A percentile compares a stretch with the other conserved stretches of the same genome.
phyloP scores from a whole-genome alignment of 1,284 basidiomycete species.

The Heimioporus punctisporus region DNA sequence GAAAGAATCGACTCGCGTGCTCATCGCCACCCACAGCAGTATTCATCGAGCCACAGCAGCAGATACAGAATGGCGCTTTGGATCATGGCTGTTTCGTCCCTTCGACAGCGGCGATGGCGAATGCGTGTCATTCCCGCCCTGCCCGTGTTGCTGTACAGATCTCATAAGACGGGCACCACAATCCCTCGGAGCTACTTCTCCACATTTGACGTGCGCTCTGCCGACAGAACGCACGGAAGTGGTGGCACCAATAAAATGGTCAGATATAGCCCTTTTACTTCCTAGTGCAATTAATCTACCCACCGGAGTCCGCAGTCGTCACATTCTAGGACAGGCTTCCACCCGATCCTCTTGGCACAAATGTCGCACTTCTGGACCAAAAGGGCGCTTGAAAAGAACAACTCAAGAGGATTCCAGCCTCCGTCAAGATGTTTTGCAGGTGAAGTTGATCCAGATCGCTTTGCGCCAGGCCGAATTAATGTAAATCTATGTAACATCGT shows the following conservation, averaged over 20 bases:
- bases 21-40: conserved; percentile 13
- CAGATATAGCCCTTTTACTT: conserved; percentile 16
- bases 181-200: conserved; percentile 76
- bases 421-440: conserved; percentile 36
- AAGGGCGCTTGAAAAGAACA: conserved; percentile 72
- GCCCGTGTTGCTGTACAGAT: conserved; percentile 34
- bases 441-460: conserved; percentile 39
- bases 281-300: conserved; percentile 15
- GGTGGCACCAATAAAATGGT: conserved; percentile 7
- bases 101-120: conserved; percentile 29
- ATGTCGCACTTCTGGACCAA: conserved; percentile 80
- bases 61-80: conserved; percentile 31
- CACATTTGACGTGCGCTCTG: conserved; percentile 84
- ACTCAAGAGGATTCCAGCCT: conserved; percentile 75
- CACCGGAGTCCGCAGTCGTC: conserved; percentile 69
- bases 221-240: conserved; percentile 13
- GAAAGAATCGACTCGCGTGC: conserved; percentile 6
- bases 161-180: conserved; percentile 59
- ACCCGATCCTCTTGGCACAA: conserved; percentile 80
- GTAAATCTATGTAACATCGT: conserved; percentile 84
- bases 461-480: conserved; percentile 75
- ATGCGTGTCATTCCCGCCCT: conserved; percentile 25
- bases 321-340: conserved; percentile 85
- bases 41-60: conserved; percentile 28
- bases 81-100: conserved; percentile 25